Evolutionary conservation across 1,284 basidiomycete species (phyloP), one percentile per base, ranked within the genome.

Genomic region (Cutaneotrichosporon daszewskae): DNA sequence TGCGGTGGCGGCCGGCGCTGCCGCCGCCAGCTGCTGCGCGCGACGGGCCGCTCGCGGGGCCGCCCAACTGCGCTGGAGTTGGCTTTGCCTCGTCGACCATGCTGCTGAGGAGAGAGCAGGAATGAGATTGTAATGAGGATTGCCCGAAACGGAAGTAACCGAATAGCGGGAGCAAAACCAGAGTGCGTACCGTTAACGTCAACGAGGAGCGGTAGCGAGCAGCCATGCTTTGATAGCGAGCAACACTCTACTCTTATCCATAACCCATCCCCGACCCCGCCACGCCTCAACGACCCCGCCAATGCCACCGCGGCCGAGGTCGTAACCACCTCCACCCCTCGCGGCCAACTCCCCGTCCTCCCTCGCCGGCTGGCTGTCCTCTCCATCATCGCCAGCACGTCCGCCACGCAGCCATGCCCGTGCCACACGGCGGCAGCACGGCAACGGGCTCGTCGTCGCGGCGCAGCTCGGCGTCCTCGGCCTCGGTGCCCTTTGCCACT

Each of bases 61-160:
- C 14, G 7, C 34, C 43, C 23, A 52, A 38, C 43, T 52, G 46
- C 19, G 43, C 43, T 23, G 32, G 14, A 5, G 50, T 52, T 18
- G 54, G 45, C 38, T 53, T 53, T 23, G 44, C 29, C 38, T 55
- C 52, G 54, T 58, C 55, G 47, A 53, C 56, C 56, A 60, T 60
- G 39, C n/a, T 48, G 32, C 8, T 19, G 39, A 5, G 10, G 32
- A 20, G 4, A 13, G 17, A 25, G 20, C 10, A 20, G 20, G 14
- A 17, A 25, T 18, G 39, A 17, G 11, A 19, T 5, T 33, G 17
- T 3, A 32, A 28, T 16, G 37, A n/a, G n/a, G n/a, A n/a, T n/a
- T n/a, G n/a, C n/a, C n/a, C n/a, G n/a, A n/a, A n/a, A n/a, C n/a
- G n/a, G n/a, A n/a, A n/a, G n/a, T n/a, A n/a, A n/a, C n/a, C n/a